A percentile compares a stretch with the other conserved stretches of the same genome.
Evolutionary conservation across 2,329 filamentous ascomycete genomes (phyloP).

Genomic region (Piedraia hortae): DNA sequence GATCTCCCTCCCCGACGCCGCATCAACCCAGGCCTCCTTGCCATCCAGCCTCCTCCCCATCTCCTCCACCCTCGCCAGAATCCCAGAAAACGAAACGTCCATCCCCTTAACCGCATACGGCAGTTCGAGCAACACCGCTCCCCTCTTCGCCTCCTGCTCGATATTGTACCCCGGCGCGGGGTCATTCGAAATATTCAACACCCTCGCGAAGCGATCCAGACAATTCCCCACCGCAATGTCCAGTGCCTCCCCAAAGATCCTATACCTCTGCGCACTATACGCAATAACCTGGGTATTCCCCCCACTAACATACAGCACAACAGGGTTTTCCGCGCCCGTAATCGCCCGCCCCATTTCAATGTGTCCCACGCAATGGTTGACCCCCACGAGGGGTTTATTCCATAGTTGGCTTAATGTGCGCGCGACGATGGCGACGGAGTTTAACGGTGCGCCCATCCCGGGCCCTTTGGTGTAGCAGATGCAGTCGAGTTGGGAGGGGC

Average conservation of each 20-base stretch:
- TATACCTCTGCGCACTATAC: slow-evolving; percentile 78
- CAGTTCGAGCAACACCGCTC: slow-evolving; percentile 48
- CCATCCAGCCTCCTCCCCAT: slow-evolving; percentile 48
- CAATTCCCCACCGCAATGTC: slow-evolving; percentile 97
- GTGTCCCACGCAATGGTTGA: slow-evolving; percentile 95
- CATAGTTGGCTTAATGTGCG: slow-evolving; percentile 60
- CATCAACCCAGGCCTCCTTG: slow-evolving; percentile 16
- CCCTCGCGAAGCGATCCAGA: slow-evolving; percentile 81
- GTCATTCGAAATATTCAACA: slow-evolving; percentile 75
- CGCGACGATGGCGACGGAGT: slow-evolving; percentile 62
- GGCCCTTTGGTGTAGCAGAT: slow-evolving; percentile 91
- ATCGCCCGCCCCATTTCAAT: slow-evolving; percentile 96
- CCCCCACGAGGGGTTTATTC: slow-evolving; percentile 67
- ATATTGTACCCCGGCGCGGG: slow-evolving; percentile 96
- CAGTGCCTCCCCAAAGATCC: slow-evolving; percentile 91
- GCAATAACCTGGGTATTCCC: slow-evolving; percentile 97
- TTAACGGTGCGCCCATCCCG: slow-evolving; percentile 84
- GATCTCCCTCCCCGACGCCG: slow-evolving; percentile 28
- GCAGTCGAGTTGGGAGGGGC: slow-evolving; percentile 46
- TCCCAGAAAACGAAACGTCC: slow-evolving; percentile 91
- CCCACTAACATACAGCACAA: slow-evolving; percentile 83
- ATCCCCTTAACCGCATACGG: slow-evolving; percentile 96
- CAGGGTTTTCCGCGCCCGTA: slow-evolving; percentile 69
- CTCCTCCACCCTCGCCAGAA: slow-evolving; percentile 57
- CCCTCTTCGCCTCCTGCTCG: slow-evolving; percentile 65